These are phyloP conservation scores for Schoenoplectus tabernaemontani DNA, from an alignment of 202 grass and related monocot species.

Conservation along the genomic window DNA sequence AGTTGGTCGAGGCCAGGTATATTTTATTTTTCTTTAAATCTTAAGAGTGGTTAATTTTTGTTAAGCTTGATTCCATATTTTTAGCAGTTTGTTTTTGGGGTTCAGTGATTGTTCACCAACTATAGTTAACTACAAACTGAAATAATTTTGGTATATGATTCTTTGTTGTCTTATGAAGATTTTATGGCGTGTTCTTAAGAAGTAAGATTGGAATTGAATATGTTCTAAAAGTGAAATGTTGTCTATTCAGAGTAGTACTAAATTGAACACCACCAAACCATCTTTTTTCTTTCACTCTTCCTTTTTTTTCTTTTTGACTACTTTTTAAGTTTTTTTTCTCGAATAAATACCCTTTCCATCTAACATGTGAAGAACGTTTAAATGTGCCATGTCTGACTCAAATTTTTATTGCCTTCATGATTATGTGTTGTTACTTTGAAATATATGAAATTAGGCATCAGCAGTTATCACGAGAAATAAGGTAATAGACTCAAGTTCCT, in stretches of 20 bases:
- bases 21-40: neutral
- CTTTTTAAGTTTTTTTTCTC: neutral
- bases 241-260: neutral
- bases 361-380: neutral
- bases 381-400: neutral
- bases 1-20: conserved; percentile 91
- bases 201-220: neutral
- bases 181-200: neutral
- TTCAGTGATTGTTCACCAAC: neutral
- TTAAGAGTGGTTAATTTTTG: conserved; percentile 9
- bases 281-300: neutral
- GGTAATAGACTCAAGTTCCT: neutral
- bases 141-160: neutral
- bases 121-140: neutral
- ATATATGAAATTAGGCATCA: neutral
- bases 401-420: neutral
- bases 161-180: neutral
- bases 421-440: too few species aligned
- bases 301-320: neutral
- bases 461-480: neutral
- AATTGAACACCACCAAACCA: neutral
- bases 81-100: neutral
- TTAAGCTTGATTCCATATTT: conserved; percentile 1
- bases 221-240: neutral
- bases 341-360: neutral